A percentile compares a stretch with the other conserved stretches of the same genome.
These are phyloP conservation scores for Cunninghamia lanceolata DNA, from an alignment of 75 land plant species.

Conservation along the genomic window DNA sequence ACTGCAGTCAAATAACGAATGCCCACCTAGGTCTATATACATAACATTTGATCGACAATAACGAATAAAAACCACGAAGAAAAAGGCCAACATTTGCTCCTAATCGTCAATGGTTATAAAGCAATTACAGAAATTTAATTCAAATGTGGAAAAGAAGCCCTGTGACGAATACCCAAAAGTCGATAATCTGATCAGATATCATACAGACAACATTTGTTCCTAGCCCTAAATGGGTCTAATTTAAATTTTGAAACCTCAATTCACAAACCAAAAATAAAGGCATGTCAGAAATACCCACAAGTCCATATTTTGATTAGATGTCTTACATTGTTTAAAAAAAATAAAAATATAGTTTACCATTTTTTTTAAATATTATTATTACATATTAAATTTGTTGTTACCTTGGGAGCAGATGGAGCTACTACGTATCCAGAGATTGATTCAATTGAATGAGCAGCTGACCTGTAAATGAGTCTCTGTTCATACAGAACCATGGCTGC, in stretches of 20 bases:
- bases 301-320: too few relatives aligned
- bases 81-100: too few relatives aligned
- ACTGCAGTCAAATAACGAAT: not conserved
- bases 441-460: not conserved
- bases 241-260: too few relatives aligned
- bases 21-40: not conserved
- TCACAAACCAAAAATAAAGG: too few relatives aligned
- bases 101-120: too few relatives aligned
- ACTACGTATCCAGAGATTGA: not conserved
- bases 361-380: too few relatives aligned
- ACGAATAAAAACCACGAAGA: not conserved
- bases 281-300: too few relatives aligned
- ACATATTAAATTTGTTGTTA: not conserved
- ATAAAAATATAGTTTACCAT: too few relatives aligned
- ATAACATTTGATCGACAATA: not conserved
- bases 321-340: too few relatives aligned
- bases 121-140: too few relatives aligned
- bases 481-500: not conserved
- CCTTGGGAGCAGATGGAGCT: not conserved
- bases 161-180: not conserved
- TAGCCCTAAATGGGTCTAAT: too few relatives aligned
- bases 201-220: not conserved
- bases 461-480: constrained; percentile 5
- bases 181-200: not conserved
- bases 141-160: too few relatives aligned